These are phyloP conservation scores for Ananas comosus DNA, from an alignment of 176 grass and related monocot genomes.

Conservation along the genomic window DNA sequence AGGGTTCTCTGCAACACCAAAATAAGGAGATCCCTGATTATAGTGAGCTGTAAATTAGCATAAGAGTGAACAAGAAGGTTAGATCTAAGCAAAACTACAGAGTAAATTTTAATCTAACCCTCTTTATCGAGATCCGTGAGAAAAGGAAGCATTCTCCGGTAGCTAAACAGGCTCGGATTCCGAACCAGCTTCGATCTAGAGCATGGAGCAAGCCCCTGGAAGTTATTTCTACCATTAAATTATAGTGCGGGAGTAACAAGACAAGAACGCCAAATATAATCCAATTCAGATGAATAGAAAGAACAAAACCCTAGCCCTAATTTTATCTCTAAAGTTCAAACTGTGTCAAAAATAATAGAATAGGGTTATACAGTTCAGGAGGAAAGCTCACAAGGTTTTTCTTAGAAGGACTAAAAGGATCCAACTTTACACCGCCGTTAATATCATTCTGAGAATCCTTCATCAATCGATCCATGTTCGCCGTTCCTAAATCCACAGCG, in stretches of 20 bases:
- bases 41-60: neutral
- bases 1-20: constrained; percentile 13
- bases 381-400: too few relatives aligned
- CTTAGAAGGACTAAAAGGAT: too few relatives aligned
- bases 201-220: constrained; percentile 41
- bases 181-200: constrained; percentile 45
- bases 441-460: too few relatives aligned
- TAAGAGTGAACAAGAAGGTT: neutral
- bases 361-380: too few relatives aligned
- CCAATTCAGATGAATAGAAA: neutral
- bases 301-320: too few relatives aligned
- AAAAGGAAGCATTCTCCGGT: constrained; percentile 84
- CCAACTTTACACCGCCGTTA: too few relatives aligned
- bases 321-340: too few relatives aligned
- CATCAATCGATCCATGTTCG: too few relatives aligned
- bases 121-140: constrained; percentile 60
- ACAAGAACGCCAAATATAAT: constrained; percentile 1
- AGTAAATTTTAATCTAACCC: constrained; percentile 1
- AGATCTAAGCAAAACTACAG: neutral
- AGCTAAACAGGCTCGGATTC: constrained; percentile 56
- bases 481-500: too few relatives aligned
- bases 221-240: neutral
- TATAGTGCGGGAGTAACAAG: too few relatives aligned
- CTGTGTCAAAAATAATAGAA: too few relatives aligned
- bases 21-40: constrained; percentile 24